Evolutionary conservation across 768 basidiomycete genomes (phyloP).

Genomic region (Tulasnella sp.): DNA sequence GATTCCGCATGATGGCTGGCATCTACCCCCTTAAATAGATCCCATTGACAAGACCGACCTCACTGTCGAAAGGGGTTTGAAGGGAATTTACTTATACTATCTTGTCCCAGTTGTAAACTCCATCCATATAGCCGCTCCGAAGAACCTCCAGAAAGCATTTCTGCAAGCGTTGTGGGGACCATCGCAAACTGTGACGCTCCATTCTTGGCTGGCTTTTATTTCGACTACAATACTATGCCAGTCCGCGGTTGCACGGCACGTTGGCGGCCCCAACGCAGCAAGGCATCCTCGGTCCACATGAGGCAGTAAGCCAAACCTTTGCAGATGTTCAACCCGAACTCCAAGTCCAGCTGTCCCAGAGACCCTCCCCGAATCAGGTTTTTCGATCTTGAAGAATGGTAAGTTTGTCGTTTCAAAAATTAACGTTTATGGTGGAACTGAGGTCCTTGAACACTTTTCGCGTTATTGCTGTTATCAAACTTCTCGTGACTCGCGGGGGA

Average conservation of each 20-base stretch:
- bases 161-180: too few species aligned
- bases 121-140: too few species aligned
- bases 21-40: too few species aligned
- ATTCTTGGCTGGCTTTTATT: neutral
- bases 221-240: neutral
- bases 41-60: too few species aligned
- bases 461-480: too few species aligned
- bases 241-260: neutral
- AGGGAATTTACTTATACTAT: too few species aligned
- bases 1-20: too few species aligned
- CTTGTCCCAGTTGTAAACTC: too few species aligned
- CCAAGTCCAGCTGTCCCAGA: neutral
- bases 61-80: too few species aligned
- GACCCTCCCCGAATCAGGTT: neutral
- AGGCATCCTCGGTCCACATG: neutral
- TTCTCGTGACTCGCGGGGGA: too few species aligned
- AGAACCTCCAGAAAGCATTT: too few species aligned
- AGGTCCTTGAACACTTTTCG: neutral
- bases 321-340: neutral
- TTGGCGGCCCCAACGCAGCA: neutral
- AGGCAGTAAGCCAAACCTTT: neutral
- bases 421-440: neutral
- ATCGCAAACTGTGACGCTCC: too few species aligned
- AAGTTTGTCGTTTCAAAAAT: neutral
- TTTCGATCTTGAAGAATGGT: neutral